Evolutionary conservation across 305 asterid genomes (phyloP), one percentile per base, ranked within the genome.

Genomic region (Solanum hybrid): DNA sequence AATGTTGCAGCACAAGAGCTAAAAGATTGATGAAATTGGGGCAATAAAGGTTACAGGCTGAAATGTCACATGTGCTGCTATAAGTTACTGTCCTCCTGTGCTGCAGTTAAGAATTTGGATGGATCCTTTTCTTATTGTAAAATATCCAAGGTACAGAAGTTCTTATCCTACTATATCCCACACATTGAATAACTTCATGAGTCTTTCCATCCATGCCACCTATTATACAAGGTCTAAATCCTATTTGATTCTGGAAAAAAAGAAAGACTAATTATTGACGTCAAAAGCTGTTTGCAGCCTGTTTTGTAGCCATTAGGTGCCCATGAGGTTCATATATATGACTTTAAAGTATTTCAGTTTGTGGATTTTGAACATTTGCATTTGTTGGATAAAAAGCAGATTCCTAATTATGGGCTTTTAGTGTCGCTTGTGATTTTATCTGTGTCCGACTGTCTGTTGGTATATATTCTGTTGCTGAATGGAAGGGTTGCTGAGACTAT

Each of bases 11-110:
- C 99, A 96, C 92, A 96, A 95, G 95, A 96, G 97, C 96, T 94
- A 98, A 93, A 97, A 94, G 95, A 94, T 96, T 86, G 99, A 96
- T 78, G 99, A 96, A 92, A 92, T 95, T 94, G 96, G 98, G 89
- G 97, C 96, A 89, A 94, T 97, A 90, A 95, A 91, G 95, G 98
- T 94, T 90, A 97, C 97, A 91, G 96, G 98, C 93, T 96, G 77
- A 72, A 90, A 92, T 90, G 90, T 92, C 91, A 93, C 88, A 92
- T 91, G 89, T 92, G 94, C 79, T 93, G 91, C 91, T 91, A 86
- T 86, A 88, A 86, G 86, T 91, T 92, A 87, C 92, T 94, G 89
- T 92, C 94, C 90, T 93, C 95, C 89, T 92, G 91, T 92, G 95
- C 93, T 93, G 94, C 92, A 91, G 93, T 93, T 94, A 94, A 91